Conservation (phyloP, 2,329 filamentous ascomycete genomes). For the Colletotrichum phormii region DNA sequence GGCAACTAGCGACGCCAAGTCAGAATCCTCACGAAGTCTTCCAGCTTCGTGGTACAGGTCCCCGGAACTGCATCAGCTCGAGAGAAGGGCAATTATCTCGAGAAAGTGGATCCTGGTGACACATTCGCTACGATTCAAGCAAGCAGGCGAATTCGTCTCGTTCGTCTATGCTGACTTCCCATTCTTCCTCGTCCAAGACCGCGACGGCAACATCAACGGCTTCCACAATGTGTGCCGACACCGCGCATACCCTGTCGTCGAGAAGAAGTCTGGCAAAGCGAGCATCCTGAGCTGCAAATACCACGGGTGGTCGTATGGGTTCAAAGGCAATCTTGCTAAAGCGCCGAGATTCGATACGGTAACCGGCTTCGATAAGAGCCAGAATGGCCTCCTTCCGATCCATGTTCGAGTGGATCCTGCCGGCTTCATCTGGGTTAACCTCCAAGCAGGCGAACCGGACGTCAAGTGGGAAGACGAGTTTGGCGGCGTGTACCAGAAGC, state of each 20-base stretch:
- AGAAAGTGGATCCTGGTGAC: slow-evolving; percentile 47
- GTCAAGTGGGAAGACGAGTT: slow-evolving; percentile 58
- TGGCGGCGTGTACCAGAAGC: slow-evolving; percentile 40
- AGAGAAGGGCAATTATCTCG: slow-evolving; percentile 53
- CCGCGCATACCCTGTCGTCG: slow-evolving; percentile 39
- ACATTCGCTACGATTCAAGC: slow-evolving; percentile 38
- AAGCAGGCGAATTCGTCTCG: slow-evolving; percentile 37
- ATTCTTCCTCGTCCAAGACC: slow-evolving; percentile 40
- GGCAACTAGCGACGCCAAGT: not conserved
- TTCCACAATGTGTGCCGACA: slow-evolving; percentile 40
- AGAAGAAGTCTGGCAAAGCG: slow-evolving; percentile 37
- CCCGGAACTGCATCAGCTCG: slow-evolving; percentile 52
- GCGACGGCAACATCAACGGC: slow-evolving; percentile 38
- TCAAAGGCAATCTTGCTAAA: slow-evolving; percentile 55
- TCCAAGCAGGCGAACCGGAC: slow-evolving; percentile 53
- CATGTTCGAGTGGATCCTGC: slow-evolving; percentile 57
- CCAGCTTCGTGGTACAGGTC: slow-evolving; percentile 42
- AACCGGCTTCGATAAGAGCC: slow-evolving; percentile 50
- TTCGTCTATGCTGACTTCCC: slow-evolving; percentile 39
- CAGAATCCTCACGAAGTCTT: slow-evolving; percentile 37
- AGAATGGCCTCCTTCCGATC: slow-evolving; percentile 48
- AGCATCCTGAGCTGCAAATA: slow-evolving; percentile 45
- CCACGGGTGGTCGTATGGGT: slow-evolving; percentile 58
- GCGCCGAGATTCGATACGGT: slow-evolving; percentile 54
- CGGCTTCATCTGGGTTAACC: slow-evolving; percentile 63